Conservation (phyloP, 2,329 filamentous ascomycete genomes). For the Metarhizium anisopliae region DNA sequence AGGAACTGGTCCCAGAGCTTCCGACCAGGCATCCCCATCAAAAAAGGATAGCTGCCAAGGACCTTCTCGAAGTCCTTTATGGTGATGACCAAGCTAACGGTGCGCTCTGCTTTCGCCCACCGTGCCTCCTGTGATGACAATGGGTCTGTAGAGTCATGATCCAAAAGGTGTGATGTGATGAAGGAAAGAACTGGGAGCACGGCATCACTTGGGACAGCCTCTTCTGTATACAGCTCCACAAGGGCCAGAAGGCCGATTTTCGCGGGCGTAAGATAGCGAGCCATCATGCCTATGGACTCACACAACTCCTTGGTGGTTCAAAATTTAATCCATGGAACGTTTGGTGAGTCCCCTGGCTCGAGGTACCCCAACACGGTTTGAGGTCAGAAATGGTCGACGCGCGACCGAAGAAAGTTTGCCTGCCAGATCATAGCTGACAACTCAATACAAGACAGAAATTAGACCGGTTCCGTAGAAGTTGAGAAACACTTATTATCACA, state of each 20-base stretch:
- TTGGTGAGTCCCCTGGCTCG: background rate
- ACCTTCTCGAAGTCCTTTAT: slow-evolving; percentile 52
- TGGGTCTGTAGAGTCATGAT: slow-evolving; percentile 25
- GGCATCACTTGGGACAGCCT: slow-evolving; percentile 58
- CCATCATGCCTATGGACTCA: slow-evolving; percentile 40
- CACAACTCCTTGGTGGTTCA: background rate
- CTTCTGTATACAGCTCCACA: slow-evolving; percentile 71
- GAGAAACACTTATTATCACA: background rate
- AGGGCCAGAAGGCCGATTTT: slow-evolving; percentile 78
- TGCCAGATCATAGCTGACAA: background rate
- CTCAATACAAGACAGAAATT: slow-evolving; percentile 1
- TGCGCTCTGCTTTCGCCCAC: slow-evolving; percentile 41
- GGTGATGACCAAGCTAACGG: slow-evolving; percentile 42
- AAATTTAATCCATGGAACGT: background rate
- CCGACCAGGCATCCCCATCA: slow-evolving; percentile 57
- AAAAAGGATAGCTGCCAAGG: slow-evolving; percentile 41
- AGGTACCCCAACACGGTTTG: background rate
- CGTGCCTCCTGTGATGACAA: slow-evolving; percentile 19
- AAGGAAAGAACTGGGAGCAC: slow-evolving; percentile 71
- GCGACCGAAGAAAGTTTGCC: background rate
- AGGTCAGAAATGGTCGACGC: background rate
- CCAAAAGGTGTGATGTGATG: slow-evolving; percentile 61
- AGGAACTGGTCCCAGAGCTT: slow-evolving; percentile 86
- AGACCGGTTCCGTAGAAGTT: background rate
- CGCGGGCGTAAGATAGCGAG: slow-evolving; percentile 78